Conservation (phyloP, 2,329 filamentous ascomycete species). For the Penicillium glabrum region DNA sequence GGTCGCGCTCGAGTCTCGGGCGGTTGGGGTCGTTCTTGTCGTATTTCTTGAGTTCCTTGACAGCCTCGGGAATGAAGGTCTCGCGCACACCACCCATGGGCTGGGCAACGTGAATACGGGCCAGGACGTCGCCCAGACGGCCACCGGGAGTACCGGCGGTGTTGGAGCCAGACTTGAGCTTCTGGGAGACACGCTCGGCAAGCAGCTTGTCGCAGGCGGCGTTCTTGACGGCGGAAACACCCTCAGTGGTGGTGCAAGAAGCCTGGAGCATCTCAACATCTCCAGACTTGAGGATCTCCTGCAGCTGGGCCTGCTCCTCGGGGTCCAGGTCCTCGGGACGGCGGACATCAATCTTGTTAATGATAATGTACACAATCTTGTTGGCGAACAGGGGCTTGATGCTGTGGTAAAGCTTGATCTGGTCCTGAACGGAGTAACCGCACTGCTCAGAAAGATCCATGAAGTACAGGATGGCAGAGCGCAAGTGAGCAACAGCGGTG, state of each 20-base stretch:
- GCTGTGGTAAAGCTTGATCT: conserved; percentile 92
- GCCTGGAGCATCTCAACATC: conserved; percentile 92
- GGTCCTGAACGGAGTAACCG: conserved; percentile 87
- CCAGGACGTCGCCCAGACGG: conserved; percentile 84
- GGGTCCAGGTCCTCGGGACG: conserved; percentile 82
- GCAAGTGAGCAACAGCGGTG: conserved; percentile 93
- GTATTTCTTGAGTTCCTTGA: conserved; percentile 81
- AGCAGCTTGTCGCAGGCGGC: conserved; percentile 89
- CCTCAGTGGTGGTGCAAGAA: conserved; percentile 92
- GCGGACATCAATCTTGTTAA: conserved; percentile 97
- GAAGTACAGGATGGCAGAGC: conserved; percentile 94
- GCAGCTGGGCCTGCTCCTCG: conserved; percentile 73
- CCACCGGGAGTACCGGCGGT: conserved; percentile 73
- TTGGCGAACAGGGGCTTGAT: conserved; percentile 97
- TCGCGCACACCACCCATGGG: conserved; percentile 82
- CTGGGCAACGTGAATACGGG: conserved; percentile 94
- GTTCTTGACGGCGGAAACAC: conserved; percentile 93
- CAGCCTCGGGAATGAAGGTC: conserved; percentile 83
- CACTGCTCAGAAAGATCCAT: conserved; percentile 98
- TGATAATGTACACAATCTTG: conserved; percentile 92
- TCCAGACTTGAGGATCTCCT: conserved; percentile 76
- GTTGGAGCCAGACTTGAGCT: conserved; percentile 85
- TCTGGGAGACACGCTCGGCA: conserved; percentile 89
- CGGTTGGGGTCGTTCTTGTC: conserved; percentile 85
- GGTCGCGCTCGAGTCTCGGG: conserved; percentile 75